A percentile compares a stretch with the other conserved stretches of the same genome.
phyloP scores from a whole-genome alignment of 495 filamentous ascomycete genomes.

The Aspergillus saccharolyticus region DNA sequence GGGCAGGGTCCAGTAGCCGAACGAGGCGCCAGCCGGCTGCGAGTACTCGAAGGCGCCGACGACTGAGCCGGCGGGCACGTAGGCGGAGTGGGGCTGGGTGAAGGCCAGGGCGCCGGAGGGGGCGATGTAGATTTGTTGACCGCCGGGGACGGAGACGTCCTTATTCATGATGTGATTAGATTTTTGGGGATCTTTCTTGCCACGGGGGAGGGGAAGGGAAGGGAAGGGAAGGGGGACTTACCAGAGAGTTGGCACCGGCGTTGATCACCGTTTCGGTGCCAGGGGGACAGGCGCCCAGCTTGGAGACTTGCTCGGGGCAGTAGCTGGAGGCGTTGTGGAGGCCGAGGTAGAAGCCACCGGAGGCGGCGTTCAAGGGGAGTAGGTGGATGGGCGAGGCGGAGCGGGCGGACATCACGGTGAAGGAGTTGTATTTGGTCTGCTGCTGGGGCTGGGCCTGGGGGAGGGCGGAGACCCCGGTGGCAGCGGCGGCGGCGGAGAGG shows the following conservation, averaged over 20 bases:
- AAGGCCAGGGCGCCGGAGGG: constrained; percentile 53
- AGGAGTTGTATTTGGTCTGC: constrained; percentile 18
- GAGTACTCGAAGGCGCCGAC: constrained; percentile 38
- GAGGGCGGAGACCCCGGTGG: background rate
- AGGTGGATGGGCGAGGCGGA: constrained; percentile 42
- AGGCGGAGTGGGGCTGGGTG: constrained; percentile 56
- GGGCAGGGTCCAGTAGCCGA: constrained; percentile 26
- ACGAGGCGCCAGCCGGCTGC: constrained; percentile 17
- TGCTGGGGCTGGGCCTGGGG: background rate
- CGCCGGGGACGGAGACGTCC: constrained; percentile 57
- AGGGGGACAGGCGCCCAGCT: constrained; percentile 31
- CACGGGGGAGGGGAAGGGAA: background rate
- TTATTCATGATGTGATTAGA: constrained; percentile 4
- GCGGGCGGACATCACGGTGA: constrained; percentile 34
- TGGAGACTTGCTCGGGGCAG: constrained; percentile 25
- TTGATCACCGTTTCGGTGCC: constrained; percentile 41
- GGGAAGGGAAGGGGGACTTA: constrained; percentile 15
- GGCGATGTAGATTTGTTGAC: constrained; percentile 58
- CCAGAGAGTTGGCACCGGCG: constrained; percentile 31
- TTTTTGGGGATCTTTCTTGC: background rate
- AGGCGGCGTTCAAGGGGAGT: constrained; percentile 33
- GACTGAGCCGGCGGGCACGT: constrained; percentile 49
- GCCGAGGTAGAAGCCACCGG: constrained; percentile 39
- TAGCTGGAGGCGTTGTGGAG: constrained; percentile 31
- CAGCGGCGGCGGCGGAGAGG: constrained; percentile 1